phyloP scores from a whole-genome alignment of 2,329 filamentous ascomycete genomes.

The Claviceps sp. region DNA sequence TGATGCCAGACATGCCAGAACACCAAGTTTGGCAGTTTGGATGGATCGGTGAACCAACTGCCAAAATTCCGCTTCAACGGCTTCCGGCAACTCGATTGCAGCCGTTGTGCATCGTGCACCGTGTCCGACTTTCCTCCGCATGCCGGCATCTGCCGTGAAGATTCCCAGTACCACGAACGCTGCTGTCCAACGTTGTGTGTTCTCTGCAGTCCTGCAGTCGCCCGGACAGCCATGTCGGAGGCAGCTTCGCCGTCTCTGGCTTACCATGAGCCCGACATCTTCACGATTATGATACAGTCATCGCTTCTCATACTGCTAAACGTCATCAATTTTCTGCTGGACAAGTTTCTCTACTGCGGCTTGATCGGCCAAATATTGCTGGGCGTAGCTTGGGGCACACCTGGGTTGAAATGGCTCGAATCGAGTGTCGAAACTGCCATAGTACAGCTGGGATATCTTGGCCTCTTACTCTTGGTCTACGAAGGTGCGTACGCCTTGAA shows the following conservation, averaged over 20 bases:
- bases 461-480: slow-evolving; percentile 58
- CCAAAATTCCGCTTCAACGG: too few relatives aligned
- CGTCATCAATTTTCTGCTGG: slow-evolving; percentile 39
- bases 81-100: too few relatives aligned
- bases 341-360: slow-evolving; percentile 52
- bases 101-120: too few relatives aligned
- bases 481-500: slow-evolving; percentile 34
- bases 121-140: neutral
- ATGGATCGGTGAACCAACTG: too few relatives aligned
- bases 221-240: neutral
- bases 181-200: neutral
- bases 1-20: too few relatives aligned
- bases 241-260: slow-evolving; percentile 17
- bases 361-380: slow-evolving; percentile 59
- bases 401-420: slow-evolving; percentile 48
- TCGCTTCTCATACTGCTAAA: slow-evolving; percentile 54
- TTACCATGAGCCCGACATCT: slow-evolving; percentile 51
- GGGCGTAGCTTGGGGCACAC: slow-evolving; percentile 56
- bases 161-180: neutral
- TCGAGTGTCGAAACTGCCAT: slow-evolving; percentile 37
- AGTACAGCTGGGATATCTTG: slow-evolving; percentile 57
- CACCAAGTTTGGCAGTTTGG: too few relatives aligned
- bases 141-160: neutral
- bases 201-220: neutral
- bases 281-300: slow-evolving; percentile 43